phyloP scores from a whole-genome alignment of 1,284 basidiomycete species.

The Cryptococcus hybrid region DNA sequence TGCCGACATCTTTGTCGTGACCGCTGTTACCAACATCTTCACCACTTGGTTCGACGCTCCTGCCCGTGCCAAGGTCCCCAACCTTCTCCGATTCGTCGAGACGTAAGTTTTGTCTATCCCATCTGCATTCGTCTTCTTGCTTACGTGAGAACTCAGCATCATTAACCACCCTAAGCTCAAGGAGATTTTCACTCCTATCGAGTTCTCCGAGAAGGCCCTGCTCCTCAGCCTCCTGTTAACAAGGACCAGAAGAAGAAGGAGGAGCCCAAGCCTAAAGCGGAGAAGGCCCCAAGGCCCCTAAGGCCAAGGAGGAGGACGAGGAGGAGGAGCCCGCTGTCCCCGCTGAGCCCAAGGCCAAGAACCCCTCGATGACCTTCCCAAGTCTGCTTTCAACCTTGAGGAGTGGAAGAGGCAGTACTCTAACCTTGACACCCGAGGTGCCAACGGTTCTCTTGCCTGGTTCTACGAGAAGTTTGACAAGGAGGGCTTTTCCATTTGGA shows the following conservation, averaged over 20 bases:
- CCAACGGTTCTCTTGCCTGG: conserved; percentile 65
- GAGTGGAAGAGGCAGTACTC: conserved; percentile 99
- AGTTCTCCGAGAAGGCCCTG: conserved; percentile 70
- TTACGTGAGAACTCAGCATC: too few relatives aligned
- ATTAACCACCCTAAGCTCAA: conserved; percentile 75
- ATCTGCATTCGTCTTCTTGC: neutral
- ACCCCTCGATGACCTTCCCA: conserved; percentile 92
- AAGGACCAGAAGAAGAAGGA: conserved; percentile 49
- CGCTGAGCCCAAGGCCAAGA: conserved; percentile 78
- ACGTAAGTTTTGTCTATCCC: conserved; percentile 54
- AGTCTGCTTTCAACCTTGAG: conserved; percentile 90
- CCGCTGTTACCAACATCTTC: conserved; percentile 57
- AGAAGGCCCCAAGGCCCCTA: conserved; percentile 57
- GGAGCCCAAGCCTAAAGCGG: conserved; percentile 50
- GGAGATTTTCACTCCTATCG: conserved; percentile 57
- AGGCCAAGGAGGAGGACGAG: conserved; percentile 62
- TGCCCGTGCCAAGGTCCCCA: conserved; percentile 66
- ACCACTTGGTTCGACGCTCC: conserved; percentile 60
- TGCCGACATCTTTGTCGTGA: conserved; percentile 77
- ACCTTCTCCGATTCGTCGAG: conserved; percentile 78
- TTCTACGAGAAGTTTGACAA: conserved; percentile 91
- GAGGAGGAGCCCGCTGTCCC: conserved; percentile 61
- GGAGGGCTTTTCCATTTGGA: conserved; percentile 88
- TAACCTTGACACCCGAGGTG: conserved; percentile 82
- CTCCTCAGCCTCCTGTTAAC: conserved; percentile 67